Evolutionary conservation across 2,329 filamentous ascomycete genomes (phyloP).

Genomic region (Neonectria punicea): DNA sequence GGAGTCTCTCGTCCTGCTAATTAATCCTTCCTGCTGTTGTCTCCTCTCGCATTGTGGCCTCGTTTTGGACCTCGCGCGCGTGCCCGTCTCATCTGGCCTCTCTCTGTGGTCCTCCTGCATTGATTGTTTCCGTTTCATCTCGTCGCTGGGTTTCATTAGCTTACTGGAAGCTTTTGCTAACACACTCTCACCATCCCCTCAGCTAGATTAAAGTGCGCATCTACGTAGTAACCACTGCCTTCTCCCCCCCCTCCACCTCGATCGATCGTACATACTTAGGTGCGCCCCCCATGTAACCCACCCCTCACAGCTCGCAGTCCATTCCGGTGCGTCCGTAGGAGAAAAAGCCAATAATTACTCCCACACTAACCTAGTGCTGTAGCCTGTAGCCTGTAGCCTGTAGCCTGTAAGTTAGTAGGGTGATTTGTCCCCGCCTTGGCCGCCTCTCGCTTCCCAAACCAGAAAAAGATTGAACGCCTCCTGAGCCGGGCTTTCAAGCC

Average conservation of each 20-base stretch:
- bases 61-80: conserved; percentile 6
- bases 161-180: neutral
- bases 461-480: conserved; percentile 28
- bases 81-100: conserved; percentile 9
- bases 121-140: conserved; percentile 16
- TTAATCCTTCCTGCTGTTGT: conserved; percentile 2
- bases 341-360: neutral
- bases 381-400: neutral
- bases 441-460: conserved; percentile 13
- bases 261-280: neutral
- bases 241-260: neutral
- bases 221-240: neutral
- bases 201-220: conserved; percentile 17
- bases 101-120: conserved; percentile 6
- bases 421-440: neutral
- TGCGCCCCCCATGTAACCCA: neutral
- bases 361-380: neutral
- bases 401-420: neutral
- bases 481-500: conserved; percentile 6
- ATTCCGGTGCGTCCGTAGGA: neutral
- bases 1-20: conserved; percentile 4
- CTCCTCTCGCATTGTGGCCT: conserved; percentile 12
- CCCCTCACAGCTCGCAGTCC: neutral
- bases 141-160: conserved; percentile 17
- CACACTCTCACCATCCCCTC: conserved; percentile 20